These are phyloP conservation scores for Letharia columbiana DNA, from an alignment of 495 filamentous ascomycete species.

Conservation along the genomic window DNA sequence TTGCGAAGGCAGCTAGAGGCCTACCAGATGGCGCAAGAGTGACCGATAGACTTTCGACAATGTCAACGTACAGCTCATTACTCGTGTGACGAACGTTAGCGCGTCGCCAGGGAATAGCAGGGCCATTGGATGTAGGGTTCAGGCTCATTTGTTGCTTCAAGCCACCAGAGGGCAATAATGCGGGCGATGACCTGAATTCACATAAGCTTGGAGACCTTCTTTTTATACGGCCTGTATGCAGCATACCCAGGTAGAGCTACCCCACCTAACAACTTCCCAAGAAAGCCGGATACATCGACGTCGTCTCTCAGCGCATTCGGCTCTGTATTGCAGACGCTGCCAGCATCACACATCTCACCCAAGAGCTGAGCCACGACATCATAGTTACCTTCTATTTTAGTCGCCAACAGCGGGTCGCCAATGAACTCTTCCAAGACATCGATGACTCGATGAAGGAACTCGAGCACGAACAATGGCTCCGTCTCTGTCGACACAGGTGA, in stretches of 20 bases:
- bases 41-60: constrained; percentile 81
- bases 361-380: constrained; percentile 91
- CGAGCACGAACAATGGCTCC: constrained; percentile 88
- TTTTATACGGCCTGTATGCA: neutral
- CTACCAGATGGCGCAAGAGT: constrained; percentile 84
- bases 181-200: constrained; percentile 35
- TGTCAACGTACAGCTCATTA: constrained; percentile 95
- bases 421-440: constrained; percentile 94
- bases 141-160: constrained; percentile 40
- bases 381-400: constrained; percentile 80
- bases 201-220: constrained; percentile 9
- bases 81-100: constrained; percentile 91
- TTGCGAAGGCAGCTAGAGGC: constrained; percentile 74
- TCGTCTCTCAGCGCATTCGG: constrained; percentile 86
- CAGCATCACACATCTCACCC: constrained; percentile 94
- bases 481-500: constrained; percentile 73
- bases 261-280: constrained; percentile 84
- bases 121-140: constrained; percentile 35
- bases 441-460: constrained; percentile 89
- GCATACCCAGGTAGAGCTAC: constrained; percentile 69
- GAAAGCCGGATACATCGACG: constrained; percentile 79
- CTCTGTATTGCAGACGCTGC: constrained; percentile 82
- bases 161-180: constrained; percentile 35
- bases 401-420: constrained; percentile 74
- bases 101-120: constrained; percentile 76